Conservation (phyloP, 2,329 filamentous ascomycete species). For the Fusarium verrucosum region DNA sequence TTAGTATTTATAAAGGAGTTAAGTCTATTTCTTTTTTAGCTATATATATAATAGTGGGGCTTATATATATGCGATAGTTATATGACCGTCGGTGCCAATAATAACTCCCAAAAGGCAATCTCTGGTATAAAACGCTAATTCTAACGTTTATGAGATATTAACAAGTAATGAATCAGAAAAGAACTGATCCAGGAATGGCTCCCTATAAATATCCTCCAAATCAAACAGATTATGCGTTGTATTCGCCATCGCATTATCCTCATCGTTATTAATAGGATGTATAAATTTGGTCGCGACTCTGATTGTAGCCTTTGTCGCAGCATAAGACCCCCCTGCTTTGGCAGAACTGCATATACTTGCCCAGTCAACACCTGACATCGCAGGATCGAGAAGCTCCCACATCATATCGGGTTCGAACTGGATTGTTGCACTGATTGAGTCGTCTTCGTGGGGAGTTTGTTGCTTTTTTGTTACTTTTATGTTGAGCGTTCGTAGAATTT, state of each 20-base stretch:
- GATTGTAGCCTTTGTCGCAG: constrained; percentile 30
- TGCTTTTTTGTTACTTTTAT: constrained; percentile 15
- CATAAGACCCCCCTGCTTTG: not conserved
- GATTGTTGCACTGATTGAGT: constrained; percentile 4
- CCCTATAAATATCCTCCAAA: constrained; percentile 26
- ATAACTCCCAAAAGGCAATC: no score
- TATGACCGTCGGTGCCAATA: no score
- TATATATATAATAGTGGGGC: no score
- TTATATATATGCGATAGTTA: no score
- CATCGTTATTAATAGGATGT: constrained; percentile 27
- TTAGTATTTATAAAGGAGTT: no score
- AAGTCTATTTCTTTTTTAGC: no score
- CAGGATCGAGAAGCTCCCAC: constrained; percentile 37
- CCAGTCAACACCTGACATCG: constrained; percentile 1
- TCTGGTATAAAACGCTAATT: no score
- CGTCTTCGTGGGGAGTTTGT: not conserved
- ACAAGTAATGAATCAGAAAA: constrained; percentile 36
- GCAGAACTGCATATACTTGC: not conserved
- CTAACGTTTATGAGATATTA: constrained; percentile 13
- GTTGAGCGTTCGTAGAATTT: constrained; percentile 29
- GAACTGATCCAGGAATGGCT: constrained; percentile 38
- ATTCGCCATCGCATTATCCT: not conserved
- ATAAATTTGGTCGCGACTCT: constrained; percentile 39
- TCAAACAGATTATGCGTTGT: constrained; percentile 20
- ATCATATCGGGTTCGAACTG: constrained; percentile 38